Evolutionary conservation across 768 basidiomycete genomes (phyloP), one percentile per base, ranked within the genome.

Genomic region (Leccinum arenicola): DNA sequence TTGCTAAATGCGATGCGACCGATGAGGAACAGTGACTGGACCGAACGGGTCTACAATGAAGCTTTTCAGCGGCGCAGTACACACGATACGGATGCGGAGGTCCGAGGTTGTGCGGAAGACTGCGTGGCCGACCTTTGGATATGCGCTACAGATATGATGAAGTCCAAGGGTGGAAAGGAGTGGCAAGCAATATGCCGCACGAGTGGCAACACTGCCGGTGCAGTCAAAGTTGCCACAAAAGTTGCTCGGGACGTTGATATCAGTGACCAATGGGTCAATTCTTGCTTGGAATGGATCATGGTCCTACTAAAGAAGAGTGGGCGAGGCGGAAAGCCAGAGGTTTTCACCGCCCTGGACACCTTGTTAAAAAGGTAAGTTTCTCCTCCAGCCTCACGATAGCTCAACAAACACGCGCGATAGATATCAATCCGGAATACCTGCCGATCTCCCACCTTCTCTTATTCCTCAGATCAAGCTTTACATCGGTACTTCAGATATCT

Each of bases 81-180:
- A 50, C 85, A 89, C 60, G 91, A 95, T 64, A 95, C 95, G 1
- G 96, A 98, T 70, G 86, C 90, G 4, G 95, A 97, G 62, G 93
- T 98, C 21, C 84, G 94, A 38, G 80, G 82, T 25, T 85, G 82
- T 62, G 94, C 94, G 0, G 89, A 98, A 65, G 86, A 89, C 33
- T 85, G 85, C 52, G 81, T 96, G 48, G 95, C 89, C 1, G 89
- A 94, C 69, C 76, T 98, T 9, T 93, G 97, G 87, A 82, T 93
- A 52, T 88, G 86, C 64, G 93, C 93, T 1, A 87, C 89, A 1
- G 91, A 94, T 50, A 73, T 85, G 14, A 79, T 91, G 36, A 80
- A 73, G 63, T 70, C 74, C 2, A 89, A 87, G 70, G 82, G 82
- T 45, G 80, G 84, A 54, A 84, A 82, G 64, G 91, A 94, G 66